Base-by-base conservation (phyloP, 805 yeast species). In the Ogataea pilisensis region DNA sequence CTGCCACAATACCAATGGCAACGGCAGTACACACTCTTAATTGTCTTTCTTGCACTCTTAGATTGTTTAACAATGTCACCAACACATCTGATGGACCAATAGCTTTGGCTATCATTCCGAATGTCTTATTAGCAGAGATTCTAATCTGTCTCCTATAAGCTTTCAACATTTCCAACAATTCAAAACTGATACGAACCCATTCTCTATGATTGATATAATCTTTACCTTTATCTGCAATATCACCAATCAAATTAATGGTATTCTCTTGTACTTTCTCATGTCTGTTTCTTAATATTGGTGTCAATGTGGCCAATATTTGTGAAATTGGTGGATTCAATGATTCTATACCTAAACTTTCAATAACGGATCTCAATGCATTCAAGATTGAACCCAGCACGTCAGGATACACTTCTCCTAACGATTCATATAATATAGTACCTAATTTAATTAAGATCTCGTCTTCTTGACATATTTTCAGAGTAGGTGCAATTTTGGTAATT, bases 161-260 rank as follows among this genome's bases (percentile, higher is more conserved):
- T 56, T 87, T 88, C 44, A 93, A 71, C 80, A 91, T 80, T 50
- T 93, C 98, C 34, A 93, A 63, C 26, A 93, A 69, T 54, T 90
- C 96, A 61, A 86, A 88, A 55, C 96, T 86, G 20, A 91, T 85
- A 47, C 98, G 72, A 91, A 93, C 87, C 99, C 99, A 93, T 62
- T 93, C 99, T 46, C 87, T 79, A 3, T 96, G 95, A 28, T 89
- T 80, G 13, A 89, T 85, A 41, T 78, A 77, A 48, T 86, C 95
- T 1, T 95, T 81, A 8, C 85, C 90, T 33, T 77, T 72, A 36
- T 73, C 77, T 0, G 98, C 96, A 40, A 91, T 82, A 37, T 78
- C 69, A 2, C 96, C 96, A 20, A 93, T 82, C 16, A 91, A 66
- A 33, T 73, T 77, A 29, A 93, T 84, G 8, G 90, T 77, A 45